Evolutionary conservation across 805 yeast species (phyloP).

Genomic region (Metschnikowia similis): DNA sequence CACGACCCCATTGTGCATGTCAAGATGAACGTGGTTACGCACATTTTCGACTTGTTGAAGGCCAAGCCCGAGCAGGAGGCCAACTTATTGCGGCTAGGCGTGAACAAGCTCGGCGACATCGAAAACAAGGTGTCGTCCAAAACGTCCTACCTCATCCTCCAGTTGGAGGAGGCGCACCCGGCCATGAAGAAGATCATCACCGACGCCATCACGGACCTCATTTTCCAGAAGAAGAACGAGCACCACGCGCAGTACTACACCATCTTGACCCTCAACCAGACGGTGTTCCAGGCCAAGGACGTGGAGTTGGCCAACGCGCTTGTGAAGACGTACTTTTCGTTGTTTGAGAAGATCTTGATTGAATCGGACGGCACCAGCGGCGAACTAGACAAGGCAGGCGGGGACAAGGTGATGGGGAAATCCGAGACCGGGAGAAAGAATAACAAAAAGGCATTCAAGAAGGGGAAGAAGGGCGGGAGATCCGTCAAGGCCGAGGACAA

Average conservation of each 20-base stretch:
- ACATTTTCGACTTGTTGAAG: constrained; percentile 73
- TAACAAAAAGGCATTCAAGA: constrained; percentile 65
- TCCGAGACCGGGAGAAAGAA: constrained; percentile 53
- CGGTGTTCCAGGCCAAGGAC: constrained; percentile 77
- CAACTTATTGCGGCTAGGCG: constrained; percentile 80
- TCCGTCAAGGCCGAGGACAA: constrained; percentile 61
- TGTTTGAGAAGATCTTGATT: constrained; percentile 78
- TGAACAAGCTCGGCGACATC: constrained; percentile 89
- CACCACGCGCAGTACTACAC: constrained; percentile 88
- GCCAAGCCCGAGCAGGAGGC: constrained; percentile 96
- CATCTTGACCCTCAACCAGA: constrained; percentile 84
- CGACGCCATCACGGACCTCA: constrained; percentile 74
- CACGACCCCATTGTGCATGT: constrained; percentile 91
- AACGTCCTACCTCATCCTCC: constrained; percentile 74
- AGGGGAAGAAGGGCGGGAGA: constrained; percentile 85
- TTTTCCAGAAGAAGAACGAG: constrained; percentile 71
- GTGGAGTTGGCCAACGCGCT: constrained; percentile 77
- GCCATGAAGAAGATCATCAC: constrained; percentile 85
- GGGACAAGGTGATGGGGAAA: constrained; percentile 43
- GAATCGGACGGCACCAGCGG: constrained; percentile 55
- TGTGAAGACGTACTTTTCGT: constrained; percentile 77
- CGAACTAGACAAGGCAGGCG: constrained; percentile 24
- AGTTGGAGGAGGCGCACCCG: constrained; percentile 87
- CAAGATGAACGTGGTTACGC: constrained; percentile 68
- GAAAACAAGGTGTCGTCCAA: constrained; percentile 89